Base-by-base conservation (phyloP, 495 filamentous ascomycete genomes). In the Xylaria scruposa region DNA sequence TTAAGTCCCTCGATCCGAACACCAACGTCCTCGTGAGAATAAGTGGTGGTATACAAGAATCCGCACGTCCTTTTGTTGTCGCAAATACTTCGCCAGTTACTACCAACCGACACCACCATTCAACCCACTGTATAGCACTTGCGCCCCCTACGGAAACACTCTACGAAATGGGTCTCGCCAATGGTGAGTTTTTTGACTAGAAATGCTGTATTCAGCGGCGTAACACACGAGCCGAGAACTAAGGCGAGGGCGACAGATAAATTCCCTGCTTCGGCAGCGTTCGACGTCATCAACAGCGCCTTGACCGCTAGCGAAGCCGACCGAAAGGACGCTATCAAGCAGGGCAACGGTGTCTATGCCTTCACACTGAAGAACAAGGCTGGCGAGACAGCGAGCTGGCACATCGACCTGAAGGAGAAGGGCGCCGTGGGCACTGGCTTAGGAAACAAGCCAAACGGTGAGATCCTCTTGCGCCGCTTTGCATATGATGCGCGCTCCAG, bases 401-500 rank as follows among this genome's bases (percentile, higher is more conserved):
- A 95, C 85, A 94, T 99, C 78, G 96, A 99, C 82, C 88, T 98
- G 49, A 98, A 98, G 86, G 87, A 93, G 75, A 93, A 92, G 75
- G 96, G 95, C 64, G 87, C 85, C 38, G 96, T 97, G 21, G 91
- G 88, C 74, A 91, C 92, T 80, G 96, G 95, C 58, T 78, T 87
- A 21, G 91, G 90, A 69, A 87, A 86, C 73, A 97, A 98, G 85
- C 89, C 95, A 17, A 92, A 90, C 79, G 94, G 94, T 97, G 78
- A 81, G 90, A 83, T 29, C 61, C 31, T 53, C n/a, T 47, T 38
- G 47, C 29, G 46, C n/a, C 31, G 54, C 49, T 65, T 63, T 33
- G 59, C 46, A 49, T n/a, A 65, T 38, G 49, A 31, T 40, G 56
- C 60, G n/a, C 53, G 74, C 62, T 69, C 53, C 47, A n/a, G 36